A percentile compares a stretch with the other conserved stretches of the same genome.
Conservation (phyloP, 805 yeast genomes). For the Candida taoyuanica region DNA sequence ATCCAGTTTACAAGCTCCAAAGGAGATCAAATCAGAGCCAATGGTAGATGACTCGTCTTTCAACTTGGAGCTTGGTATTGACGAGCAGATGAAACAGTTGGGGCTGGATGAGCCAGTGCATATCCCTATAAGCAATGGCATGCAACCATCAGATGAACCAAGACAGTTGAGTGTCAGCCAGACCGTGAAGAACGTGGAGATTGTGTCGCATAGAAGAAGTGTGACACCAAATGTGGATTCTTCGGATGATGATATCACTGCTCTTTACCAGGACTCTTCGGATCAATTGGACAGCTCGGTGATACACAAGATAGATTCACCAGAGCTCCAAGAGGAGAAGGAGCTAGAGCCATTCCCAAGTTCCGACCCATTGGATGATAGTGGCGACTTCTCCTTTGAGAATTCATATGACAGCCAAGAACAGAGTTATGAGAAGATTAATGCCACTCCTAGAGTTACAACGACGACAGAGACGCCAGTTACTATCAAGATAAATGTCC, state of each 20-base stretch:
- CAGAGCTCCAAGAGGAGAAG: background rate
- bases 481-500: conserved; percentile 10
- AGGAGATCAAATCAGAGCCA: background rate
- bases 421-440: conserved; percentile 10
- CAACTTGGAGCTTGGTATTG: conserved; percentile 6
- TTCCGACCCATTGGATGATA: background rate
- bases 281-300: conserved; percentile 9
- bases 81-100: conserved; percentile 9
- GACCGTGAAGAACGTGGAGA: conserved; percentile 27
- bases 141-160: background rate
- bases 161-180: conserved; percentile 3
- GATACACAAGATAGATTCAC: too few relatives aligned
- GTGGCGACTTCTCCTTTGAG: conserved; percentile 20
- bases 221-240: conserved; percentile 13
- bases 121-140: background rate
- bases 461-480: conserved; percentile 13
- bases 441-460: conserved; percentile 6
- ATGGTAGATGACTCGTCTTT: conserved; percentile 1
- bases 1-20: background rate
- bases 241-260: conserved; percentile 28
- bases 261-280: conserved; percentile 17
- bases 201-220: conserved; percentile 30
- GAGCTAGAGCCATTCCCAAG: conserved; percentile 7
- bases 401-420: conserved; percentile 14
- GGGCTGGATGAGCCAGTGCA: conserved; percentile 6